Evolutionary conservation across 2,329 filamentous ascomycete species (phyloP).

Genomic region (Fusarium lateritium): DNA sequence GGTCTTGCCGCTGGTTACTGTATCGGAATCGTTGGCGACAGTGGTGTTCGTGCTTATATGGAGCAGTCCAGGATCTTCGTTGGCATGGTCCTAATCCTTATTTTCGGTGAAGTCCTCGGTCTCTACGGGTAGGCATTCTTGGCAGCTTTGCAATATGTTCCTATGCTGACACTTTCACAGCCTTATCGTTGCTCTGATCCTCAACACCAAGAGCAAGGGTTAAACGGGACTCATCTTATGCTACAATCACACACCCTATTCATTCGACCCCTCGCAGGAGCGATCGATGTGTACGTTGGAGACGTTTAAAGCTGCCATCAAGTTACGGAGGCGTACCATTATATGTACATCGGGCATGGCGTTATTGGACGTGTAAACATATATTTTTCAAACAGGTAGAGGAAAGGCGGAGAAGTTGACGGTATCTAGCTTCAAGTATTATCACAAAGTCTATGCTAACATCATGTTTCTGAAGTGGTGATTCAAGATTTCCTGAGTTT

Average conservation of each 20-base stretch:
- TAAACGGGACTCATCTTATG: constrained; percentile 51
- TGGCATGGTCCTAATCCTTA: constrained; percentile 98
- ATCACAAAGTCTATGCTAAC: constrained; percentile 20
- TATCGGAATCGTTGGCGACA: constrained; percentile 95
- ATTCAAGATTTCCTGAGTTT: background rate
- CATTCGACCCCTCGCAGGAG: constrained; percentile 6
- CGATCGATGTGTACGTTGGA: constrained; percentile 32
- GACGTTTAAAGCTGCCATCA: constrained; percentile 29
- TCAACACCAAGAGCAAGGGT: constrained; percentile 87
- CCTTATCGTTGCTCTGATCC: constrained; percentile 91
- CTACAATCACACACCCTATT: constrained; percentile 12
- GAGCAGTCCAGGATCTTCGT: constrained; percentile 96
- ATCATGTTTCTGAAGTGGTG: constrained; percentile 9
- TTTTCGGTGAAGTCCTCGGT: constrained; percentile 97
- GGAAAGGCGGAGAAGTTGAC: constrained; percentile 44
- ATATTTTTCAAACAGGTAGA: constrained; percentile 53
- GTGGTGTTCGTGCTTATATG: constrained; percentile 95
- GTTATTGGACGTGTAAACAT: constrained; percentile 56
- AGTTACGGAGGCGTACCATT: constrained; percentile 50
- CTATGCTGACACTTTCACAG: constrained; percentile 60
- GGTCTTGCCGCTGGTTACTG: constrained; percentile 96
- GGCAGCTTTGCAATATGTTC: constrained; percentile 2
- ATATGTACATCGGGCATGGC: constrained; percentile 58
- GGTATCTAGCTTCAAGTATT: constrained; percentile 41
- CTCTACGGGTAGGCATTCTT: constrained; percentile 84